Evolutionary conservation across 1,139 yeast genomes (phyloP).

Genomic region (Nakaseomyces delphensis): DNA sequence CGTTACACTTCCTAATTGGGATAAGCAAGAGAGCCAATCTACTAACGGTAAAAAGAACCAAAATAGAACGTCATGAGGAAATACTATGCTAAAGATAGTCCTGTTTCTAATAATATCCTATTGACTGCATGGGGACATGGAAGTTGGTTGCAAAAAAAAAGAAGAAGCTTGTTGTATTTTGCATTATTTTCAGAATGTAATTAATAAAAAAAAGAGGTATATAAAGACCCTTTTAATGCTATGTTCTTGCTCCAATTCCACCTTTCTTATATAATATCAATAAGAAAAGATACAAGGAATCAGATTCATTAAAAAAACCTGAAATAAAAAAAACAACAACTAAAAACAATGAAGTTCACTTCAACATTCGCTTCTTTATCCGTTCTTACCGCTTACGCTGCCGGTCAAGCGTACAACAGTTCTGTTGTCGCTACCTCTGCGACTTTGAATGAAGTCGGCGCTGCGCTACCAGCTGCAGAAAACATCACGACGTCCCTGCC

Average conservation of each 20-base stretch:
- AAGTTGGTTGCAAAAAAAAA: too few species aligned
- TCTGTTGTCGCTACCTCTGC: neutral
- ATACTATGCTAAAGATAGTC: too few species aligned
- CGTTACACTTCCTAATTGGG: too few species aligned
- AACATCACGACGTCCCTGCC: neutral
- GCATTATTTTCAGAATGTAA: neutral
- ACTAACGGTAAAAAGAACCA: too few species aligned
- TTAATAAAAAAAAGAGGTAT: neutral
- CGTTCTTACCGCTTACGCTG: neutral
- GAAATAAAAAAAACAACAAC: neutral
- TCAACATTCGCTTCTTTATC: constrained; percentile 4
- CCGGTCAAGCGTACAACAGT: neutral
- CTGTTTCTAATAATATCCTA: too few species aligned
- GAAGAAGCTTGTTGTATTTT: too few species aligned
- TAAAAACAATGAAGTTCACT: constrained; percentile 5
- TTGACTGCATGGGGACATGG: too few species aligned
- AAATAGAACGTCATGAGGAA: too few species aligned
- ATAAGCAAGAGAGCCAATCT: too few species aligned
- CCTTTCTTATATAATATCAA: neutral
- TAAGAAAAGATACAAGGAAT: too few species aligned
- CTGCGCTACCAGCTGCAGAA: neutral
- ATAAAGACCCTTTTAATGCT: neutral
- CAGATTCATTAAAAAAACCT: neutral
- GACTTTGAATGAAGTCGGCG: neutral
- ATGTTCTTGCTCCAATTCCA: neutral